Conservation (phyloP, 768 basidiomycete genomes). For the Ramaria rubella region DNA sequence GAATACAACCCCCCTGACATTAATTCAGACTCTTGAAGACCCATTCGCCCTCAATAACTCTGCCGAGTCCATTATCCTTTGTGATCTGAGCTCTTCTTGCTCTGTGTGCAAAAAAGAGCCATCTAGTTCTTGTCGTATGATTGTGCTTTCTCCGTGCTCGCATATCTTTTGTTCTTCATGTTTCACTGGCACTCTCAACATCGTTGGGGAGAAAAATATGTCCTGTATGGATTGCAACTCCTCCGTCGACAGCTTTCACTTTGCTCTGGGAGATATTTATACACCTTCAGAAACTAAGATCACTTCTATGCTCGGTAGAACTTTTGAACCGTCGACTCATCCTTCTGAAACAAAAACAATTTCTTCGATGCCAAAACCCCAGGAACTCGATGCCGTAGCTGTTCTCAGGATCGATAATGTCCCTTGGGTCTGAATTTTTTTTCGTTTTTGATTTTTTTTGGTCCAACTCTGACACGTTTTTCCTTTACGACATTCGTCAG, state of each 20-base stretch:
- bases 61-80: not conserved
- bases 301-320: not conserved
- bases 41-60: not conserved
- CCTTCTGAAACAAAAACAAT: not conserved
- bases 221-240: conserved; percentile 73
- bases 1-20: conserved; percentile 9
- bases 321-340: conserved; percentile 1
- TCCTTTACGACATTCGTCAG: conserved; percentile 29
- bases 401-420: conserved; percentile 85
- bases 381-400: conserved; percentile 33
- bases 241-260: conserved; percentile 62
- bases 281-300: not conserved
- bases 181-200: conserved; percentile 80
- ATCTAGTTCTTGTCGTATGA: conserved; percentile 47
- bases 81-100: conserved; percentile 35
- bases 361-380: not conserved
- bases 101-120: conserved; percentile 52
- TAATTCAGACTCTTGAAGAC: not conserved
- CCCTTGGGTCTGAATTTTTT: conserved; percentile 59
- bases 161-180: conserved; percentile 77
- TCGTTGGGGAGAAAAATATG: conserved; percentile 86
- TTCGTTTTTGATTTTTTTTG: not conserved
- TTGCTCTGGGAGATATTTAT: conserved; percentile 20
- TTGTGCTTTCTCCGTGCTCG: conserved; percentile 55
- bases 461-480: not conserved